Evolutionary conservation across 768 basidiomycete species (phyloP).

Genomic region (Neoboletus subvelutipes): DNA sequence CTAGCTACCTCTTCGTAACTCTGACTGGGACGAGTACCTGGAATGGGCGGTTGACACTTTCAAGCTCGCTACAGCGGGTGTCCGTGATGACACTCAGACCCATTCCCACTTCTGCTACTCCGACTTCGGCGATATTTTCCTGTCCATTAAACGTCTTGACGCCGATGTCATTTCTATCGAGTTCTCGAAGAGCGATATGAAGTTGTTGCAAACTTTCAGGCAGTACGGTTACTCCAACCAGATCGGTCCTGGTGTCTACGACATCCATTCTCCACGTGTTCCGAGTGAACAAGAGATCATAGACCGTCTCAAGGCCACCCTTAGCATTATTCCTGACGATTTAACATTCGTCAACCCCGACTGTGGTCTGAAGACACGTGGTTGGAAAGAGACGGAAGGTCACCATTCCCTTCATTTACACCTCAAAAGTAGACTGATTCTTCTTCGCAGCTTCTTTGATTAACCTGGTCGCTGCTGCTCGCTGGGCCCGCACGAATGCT

Average conservation of each 20-base stretch:
- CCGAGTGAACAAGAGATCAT: slow-evolving; percentile 92
- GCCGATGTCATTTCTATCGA: slow-evolving; percentile 99
- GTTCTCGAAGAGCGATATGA: slow-evolving; percentile 98
- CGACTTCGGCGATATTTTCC: slow-evolving; percentile 98
- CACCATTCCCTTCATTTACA: slow-evolving; percentile 9
- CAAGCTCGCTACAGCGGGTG: slow-evolving; percentile 95
- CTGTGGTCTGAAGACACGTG: slow-evolving; percentile 98
- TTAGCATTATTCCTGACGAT: slow-evolving; percentile 74
- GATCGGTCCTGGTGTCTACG: slow-evolving; percentile 98
- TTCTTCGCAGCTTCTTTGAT: slow-evolving; percentile 57
- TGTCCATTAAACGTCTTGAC: slow-evolving; percentile 93
- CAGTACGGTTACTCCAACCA: slow-evolving; percentile 93
- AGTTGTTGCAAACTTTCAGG: slow-evolving; percentile 94
- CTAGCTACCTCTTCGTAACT: slow-evolving; percentile 91
- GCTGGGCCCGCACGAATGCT: slow-evolving; percentile 85
- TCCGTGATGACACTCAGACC: slow-evolving; percentile 89
- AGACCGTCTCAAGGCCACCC: slow-evolving; percentile 85
- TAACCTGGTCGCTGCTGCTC: slow-evolving; percentile 89
- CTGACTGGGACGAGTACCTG: slow-evolving; percentile 96
- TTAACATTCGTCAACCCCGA: slow-evolving; percentile 95
- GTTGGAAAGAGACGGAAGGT: slow-evolving; percentile 96
- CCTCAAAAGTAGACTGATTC: slow-evolving; percentile 6
- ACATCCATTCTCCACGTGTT: slow-evolving; percentile 99
- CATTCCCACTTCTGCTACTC: slow-evolving; percentile 99
- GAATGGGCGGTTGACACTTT: slow-evolving; percentile 99